Percentiles rank a stretch among this genome's conserved stretches.
Evolutionary conservation across 2,329 filamentous ascomycete genomes (phyloP).

Genomic region (Hansfordia pulvinata): DNA sequence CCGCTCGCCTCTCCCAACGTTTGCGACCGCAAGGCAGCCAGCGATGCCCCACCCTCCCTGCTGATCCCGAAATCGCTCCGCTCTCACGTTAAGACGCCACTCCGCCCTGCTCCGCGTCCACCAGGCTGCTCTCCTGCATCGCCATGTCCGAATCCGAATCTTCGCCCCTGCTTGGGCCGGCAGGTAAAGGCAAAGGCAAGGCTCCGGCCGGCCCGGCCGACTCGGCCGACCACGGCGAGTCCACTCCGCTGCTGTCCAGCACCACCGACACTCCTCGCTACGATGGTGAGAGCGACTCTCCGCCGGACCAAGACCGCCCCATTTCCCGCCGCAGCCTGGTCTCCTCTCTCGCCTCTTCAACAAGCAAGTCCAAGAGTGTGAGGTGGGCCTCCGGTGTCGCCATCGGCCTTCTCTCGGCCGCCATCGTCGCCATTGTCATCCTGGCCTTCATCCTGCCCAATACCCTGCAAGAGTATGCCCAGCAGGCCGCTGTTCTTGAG

Average conservation of each 20-base stretch:
- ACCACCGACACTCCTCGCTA: conserved; percentile 22
- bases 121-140: too few species aligned
- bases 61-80: too few species aligned
- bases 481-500: conserved; percentile 68
- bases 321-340: conserved; percentile 14
- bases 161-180: conserved; percentile 27
- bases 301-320: conserved; percentile 13
- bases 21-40: too few species aligned
- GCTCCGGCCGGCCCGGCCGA: conserved; percentile 11
- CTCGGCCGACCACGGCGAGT: too few species aligned
- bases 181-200: conserved; percentile 12
- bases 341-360: conserved; percentile 13
- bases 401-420: conserved; percentile 47
- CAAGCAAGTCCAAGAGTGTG: conserved; percentile 25
- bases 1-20: too few species aligned
- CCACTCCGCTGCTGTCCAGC: conserved; percentile 36
- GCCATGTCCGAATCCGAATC: conserved; percentile 30
- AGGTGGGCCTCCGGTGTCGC: conserved; percentile 73
- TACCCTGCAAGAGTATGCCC: conserved; percentile 72
- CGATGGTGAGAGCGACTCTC: conserved; percentile 21
- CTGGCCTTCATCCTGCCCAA: conserved; percentile 72
- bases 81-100: too few species aligned
- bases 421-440: conserved; percentile 56
- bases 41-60: too few species aligned
- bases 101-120: too few species aligned